Conservation (phyloP, 2,329 filamentous ascomycete species). For the Akanthomyces dipterigenus region DNA sequence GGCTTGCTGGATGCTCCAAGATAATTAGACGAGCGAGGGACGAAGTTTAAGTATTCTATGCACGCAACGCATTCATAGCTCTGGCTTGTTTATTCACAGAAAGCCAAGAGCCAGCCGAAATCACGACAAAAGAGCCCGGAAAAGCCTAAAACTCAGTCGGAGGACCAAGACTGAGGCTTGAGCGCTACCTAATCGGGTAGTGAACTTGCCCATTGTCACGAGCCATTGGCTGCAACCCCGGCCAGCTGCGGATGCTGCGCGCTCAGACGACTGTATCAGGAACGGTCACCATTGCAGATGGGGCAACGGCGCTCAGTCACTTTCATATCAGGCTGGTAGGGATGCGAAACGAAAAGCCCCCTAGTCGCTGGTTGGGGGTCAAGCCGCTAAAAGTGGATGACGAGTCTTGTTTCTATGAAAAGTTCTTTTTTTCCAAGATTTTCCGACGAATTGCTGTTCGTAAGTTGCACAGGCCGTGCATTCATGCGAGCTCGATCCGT, state of each 20-base stretch:
- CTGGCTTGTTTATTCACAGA: background rate
- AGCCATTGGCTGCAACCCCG: background rate
- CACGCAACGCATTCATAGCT: background rate
- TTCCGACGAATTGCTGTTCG: background rate
- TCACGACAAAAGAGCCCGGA: background rate
- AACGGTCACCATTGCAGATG: background rate
- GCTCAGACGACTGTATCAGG: constrained; percentile 7
- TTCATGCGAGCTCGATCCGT: constrained; percentile 2
- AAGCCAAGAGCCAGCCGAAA: background rate
- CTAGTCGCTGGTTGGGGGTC: background rate
- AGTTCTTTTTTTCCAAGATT: too few relatives aligned
- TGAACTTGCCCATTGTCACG: background rate
- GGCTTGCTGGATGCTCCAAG: background rate
- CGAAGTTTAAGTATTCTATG: background rate
- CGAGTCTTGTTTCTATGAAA: too few relatives aligned
- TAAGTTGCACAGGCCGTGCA: background rate
- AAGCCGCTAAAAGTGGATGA: background rate
- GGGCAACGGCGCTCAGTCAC: background rate
- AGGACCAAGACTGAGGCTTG: background rate
- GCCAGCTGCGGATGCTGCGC: background rate
- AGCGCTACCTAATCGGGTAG: constrained; percentile 2
- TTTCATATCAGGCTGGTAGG: background rate
- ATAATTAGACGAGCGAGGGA: background rate
- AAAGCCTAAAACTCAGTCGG: background rate
- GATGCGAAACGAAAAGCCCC: background rate